phyloP scores from a whole-genome alignment of 306 rosid species.

The Gastrolobium bilobum region DNA sequence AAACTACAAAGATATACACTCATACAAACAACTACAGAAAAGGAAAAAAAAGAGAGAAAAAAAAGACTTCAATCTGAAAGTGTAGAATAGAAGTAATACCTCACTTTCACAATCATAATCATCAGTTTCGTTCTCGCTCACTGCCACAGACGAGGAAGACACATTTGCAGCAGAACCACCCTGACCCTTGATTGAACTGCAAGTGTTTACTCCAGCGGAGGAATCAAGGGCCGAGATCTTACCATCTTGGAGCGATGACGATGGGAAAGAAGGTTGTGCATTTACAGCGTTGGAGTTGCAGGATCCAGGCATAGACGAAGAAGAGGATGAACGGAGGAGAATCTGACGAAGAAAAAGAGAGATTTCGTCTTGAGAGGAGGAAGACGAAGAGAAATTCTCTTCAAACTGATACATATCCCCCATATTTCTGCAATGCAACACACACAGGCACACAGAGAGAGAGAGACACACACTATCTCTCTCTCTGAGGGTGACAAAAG shows the following conservation, averaged over 20 bases:
- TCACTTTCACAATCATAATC: constrained; percentile 93
- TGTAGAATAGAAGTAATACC: constrained; percentile 50
- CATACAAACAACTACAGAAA: background rate
- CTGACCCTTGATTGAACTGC: constrained; percentile 18
- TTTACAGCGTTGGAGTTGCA: constrained; percentile 39
- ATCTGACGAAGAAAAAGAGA: constrained; percentile 90
- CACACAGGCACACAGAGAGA: too few species aligned
- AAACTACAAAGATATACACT: background rate
- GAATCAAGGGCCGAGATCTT: constrained; percentile 62
- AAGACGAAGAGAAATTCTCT: constrained; percentile 45
- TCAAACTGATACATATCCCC: constrained; percentile 49
- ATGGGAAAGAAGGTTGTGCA: constrained; percentile 38
- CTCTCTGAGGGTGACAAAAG: constrained; percentile 5
- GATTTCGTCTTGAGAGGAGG: constrained; percentile 80
- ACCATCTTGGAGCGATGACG: constrained; percentile 49
- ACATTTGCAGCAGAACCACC: constrained; percentile 52
- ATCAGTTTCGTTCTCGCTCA: constrained; percentile 73
- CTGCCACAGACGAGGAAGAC: constrained; percentile 64
- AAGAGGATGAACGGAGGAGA: constrained; percentile 76
- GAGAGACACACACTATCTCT: too few species aligned
- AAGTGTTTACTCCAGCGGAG: constrained; percentile 21
- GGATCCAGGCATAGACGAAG: constrained; percentile 49
- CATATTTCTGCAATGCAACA: background rate
- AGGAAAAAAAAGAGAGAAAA: background rate
- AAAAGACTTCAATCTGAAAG: constrained; percentile 34